These are phyloP conservation scores for Leishmania aethiopica DNA, from an alignment of 208 protist species.

Conservation along the genomic window DNA sequence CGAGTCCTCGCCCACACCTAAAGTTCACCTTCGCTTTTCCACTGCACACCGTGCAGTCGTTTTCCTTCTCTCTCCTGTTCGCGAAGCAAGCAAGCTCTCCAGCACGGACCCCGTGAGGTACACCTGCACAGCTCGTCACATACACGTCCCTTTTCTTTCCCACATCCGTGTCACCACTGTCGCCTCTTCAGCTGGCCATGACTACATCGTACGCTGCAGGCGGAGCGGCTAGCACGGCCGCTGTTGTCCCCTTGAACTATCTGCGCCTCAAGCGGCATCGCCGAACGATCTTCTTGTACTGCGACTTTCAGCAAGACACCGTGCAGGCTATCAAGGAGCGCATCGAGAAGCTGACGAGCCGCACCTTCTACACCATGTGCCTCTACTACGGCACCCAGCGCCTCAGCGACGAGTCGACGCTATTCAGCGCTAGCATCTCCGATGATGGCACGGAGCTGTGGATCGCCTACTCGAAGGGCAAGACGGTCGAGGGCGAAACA, in stretches of 20 bases:
- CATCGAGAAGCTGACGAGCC: conserved; percentile 82
- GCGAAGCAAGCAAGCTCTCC: background rate
- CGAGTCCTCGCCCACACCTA: background rate
- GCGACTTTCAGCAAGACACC: conserved; percentile 90
- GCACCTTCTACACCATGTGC: conserved; percentile 76
- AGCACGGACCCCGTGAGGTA: background rate
- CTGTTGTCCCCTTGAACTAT: conserved; percentile 68
- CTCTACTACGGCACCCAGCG: conserved; percentile 81
- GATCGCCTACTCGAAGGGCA: conserved; percentile 73
- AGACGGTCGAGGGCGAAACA: conserved; percentile 61
- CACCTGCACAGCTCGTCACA: background rate
- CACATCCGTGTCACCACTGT: background rate
- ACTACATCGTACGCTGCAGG: conserved; percentile 21
- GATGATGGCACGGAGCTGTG: conserved; percentile 81
- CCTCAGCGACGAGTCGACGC: conserved; percentile 77
- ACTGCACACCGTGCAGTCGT: background rate
- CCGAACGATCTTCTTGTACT: conserved; percentile 89
- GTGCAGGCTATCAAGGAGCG: conserved; percentile 92
- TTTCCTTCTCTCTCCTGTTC: background rate
- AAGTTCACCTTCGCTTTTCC: background rate
- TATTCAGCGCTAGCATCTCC: conserved; percentile 81
- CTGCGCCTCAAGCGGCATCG: conserved; percentile 77
- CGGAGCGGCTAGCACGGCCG: conserved; percentile 5
- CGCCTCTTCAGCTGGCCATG: conserved; percentile 3
- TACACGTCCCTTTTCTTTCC: conserved; percentile 6